phyloP scores from a whole-genome alignment of 2,329 filamentous ascomycete species.

The Pseudogymnoascus pannorum region DNA sequence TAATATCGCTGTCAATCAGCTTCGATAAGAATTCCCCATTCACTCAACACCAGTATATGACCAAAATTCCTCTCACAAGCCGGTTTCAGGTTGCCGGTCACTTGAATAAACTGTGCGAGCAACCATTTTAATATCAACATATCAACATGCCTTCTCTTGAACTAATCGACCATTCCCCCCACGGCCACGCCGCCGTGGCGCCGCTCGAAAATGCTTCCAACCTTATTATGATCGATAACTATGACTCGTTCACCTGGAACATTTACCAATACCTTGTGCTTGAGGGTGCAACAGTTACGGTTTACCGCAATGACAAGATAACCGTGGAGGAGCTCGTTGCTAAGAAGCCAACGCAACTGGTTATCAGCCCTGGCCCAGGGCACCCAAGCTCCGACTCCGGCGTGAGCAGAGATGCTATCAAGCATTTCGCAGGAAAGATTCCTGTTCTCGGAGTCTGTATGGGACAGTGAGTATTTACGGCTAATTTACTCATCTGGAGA shows the following conservation, averaged over 20 bases:
- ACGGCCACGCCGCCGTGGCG: constrained; percentile 67
- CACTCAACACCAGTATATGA: constrained; percentile 6
- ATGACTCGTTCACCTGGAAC: constrained; percentile 99
- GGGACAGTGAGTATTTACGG: constrained; percentile 63
- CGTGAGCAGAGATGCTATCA: constrained; percentile 85
- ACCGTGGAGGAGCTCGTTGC: constrained; percentile 74
- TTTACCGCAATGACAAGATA: constrained; percentile 89
- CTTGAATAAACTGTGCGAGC: not conserved
- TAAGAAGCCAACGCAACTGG: constrained; percentile 83
- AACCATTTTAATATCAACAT: constrained; percentile 12
- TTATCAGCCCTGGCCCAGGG: constrained; percentile 90
- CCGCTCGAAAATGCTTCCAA: constrained; percentile 77
- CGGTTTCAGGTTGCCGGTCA: not conserved
- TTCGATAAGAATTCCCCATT: not conserved
- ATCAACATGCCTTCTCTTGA: constrained; percentile 37
- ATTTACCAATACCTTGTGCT: constrained; percentile 96
- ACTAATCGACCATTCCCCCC: constrained; percentile 76
- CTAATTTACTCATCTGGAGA: not conserved
- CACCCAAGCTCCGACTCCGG: constrained; percentile 89
- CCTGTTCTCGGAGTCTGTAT: constrained; percentile 97
- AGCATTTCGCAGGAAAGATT: constrained; percentile 87
- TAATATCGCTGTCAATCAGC: not conserved
- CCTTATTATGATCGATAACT: constrained; percentile 94
- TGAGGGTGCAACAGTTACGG: constrained; percentile 86
- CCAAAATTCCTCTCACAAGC: not conserved